Percentiles rank a stretch among this genome's conserved stretches.
Evolutionary conservation across 352 stramenopile genomes (phyloP).

Genomic region (Phytophthora pini): DNA sequence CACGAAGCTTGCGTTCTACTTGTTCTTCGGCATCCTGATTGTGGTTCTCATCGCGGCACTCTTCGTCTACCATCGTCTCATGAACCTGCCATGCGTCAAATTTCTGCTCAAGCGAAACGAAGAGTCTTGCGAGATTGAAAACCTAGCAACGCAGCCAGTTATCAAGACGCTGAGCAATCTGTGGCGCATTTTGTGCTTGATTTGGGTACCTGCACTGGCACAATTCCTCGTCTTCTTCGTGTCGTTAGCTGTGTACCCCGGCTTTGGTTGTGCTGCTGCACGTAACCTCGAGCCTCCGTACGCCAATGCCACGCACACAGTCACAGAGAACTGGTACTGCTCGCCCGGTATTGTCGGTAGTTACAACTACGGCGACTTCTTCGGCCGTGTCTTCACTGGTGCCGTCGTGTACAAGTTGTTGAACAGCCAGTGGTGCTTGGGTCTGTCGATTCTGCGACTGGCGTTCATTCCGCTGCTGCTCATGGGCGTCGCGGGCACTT

Average conservation of each 20-base stretch:
- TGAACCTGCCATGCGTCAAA: constrained; percentile 46
- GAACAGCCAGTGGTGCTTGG: constrained; percentile 49
- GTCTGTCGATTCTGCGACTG: constrained; percentile 48
- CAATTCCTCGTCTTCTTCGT: constrained; percentile 73
- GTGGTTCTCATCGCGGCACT: constrained; percentile 56
- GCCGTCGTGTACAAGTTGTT: constrained; percentile 59
- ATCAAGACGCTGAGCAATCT: constrained; percentile 44
- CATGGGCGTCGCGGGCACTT: constrained; percentile 57
- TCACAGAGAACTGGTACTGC: constrained; percentile 52
- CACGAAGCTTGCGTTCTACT: constrained; percentile 54
- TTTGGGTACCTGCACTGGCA: constrained; percentile 50
- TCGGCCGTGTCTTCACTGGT: constrained; percentile 58
- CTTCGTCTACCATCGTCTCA: constrained; percentile 46
- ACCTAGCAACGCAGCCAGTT: constrained; percentile 27
- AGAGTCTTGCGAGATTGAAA: no score
- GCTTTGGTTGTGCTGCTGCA: constrained; percentile 51
- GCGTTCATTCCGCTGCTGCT: constrained; percentile 66
- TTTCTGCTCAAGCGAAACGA: constrained; percentile 64
- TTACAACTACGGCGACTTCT: constrained; percentile 75
- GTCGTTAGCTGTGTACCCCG: constrained; percentile 59
- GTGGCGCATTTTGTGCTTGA: constrained; percentile 54
- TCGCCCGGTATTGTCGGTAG: constrained; percentile 60
- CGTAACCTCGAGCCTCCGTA: constrained; percentile 43
- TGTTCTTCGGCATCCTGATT: constrained; percentile 68
- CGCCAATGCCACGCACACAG: constrained; percentile 18